Conservation (phyloP, 371 early-diverging fungal genomes). For the Mortierella sp. region DNA sequence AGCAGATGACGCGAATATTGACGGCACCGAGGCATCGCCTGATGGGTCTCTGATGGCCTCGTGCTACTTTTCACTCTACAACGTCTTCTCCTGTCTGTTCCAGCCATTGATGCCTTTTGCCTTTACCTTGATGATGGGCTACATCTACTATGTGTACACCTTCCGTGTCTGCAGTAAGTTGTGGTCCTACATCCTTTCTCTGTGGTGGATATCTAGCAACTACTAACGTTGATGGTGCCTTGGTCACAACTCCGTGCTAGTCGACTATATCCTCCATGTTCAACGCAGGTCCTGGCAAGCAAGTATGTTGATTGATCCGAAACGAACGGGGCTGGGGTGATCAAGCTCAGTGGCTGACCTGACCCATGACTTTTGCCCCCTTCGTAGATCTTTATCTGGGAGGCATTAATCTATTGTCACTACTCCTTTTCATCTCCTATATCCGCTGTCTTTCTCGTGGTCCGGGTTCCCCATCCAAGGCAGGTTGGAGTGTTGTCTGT, state of each 20-base stretch:
- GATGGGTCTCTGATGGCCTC: not conserved
- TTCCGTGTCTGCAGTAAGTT: conserved; percentile 55
- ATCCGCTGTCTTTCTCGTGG: conserved; percentile 27
- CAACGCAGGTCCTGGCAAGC: conserved; percentile 23
- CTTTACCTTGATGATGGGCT: conserved; percentile 38
- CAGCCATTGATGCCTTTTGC: conserved; percentile 36
- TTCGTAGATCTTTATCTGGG: conserved; percentile 28
- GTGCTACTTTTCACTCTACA: no score
- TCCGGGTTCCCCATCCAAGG: conserved; percentile 46
- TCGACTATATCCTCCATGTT: conserved; percentile 16
- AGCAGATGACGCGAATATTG: conserved; percentile 14
- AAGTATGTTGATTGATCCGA: conserved; percentile 7
- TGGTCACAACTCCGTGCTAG: conserved; percentile 5
- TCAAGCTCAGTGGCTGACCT: not conserved
- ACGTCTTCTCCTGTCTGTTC: not conserved
- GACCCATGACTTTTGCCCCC: no score
- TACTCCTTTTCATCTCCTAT: conserved; percentile 37
- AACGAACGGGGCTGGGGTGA: not conserved
- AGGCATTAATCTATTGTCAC: conserved; percentile 13
- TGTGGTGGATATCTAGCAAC: not conserved
- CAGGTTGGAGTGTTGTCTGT: not conserved
- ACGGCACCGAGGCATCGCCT: not conserved
- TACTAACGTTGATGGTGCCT: not conserved
- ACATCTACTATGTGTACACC: conserved; percentile 54
- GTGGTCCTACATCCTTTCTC: not conserved